These are phyloP conservation scores for Fusarium mexicanum DNA, from an alignment of 2,329 filamentous ascomycete genomes.

Conservation along the genomic window DNA sequence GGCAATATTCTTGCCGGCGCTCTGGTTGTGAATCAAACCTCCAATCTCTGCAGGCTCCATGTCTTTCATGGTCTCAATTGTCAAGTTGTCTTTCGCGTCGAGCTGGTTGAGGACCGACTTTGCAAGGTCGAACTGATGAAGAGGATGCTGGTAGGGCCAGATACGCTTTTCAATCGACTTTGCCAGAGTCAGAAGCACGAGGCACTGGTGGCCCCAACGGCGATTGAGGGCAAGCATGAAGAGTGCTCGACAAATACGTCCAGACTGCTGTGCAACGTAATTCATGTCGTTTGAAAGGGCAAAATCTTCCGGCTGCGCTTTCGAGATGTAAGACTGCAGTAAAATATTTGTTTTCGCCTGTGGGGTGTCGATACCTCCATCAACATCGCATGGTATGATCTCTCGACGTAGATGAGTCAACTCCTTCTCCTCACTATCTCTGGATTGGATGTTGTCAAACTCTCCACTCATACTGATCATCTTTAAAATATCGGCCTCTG, in stretches of 20 bases:
- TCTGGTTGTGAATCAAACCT: constrained; percentile 87
- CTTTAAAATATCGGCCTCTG: constrained; percentile 90
- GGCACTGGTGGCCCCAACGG: constrained; percentile 94
- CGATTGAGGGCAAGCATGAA: constrained; percentile 98
- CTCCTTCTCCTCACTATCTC: constrained; percentile 91
- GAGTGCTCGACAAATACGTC: constrained; percentile 90
- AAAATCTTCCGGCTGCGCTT: constrained; percentile 89
- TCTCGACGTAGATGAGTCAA: constrained; percentile 78
- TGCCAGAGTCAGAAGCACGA: constrained; percentile 88
- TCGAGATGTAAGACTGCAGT: constrained; percentile 92
- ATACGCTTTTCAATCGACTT: constrained; percentile 97
- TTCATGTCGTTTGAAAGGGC: constrained; percentile 90
- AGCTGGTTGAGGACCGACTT: constrained; percentile 84
- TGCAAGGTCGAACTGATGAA: constrained; percentile 93
- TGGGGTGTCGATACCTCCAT: constrained; percentile 73
- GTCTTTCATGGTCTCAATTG: constrained; percentile 85
- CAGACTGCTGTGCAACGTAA: constrained; percentile 95
- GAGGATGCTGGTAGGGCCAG: constrained; percentile 94
- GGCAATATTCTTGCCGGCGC: constrained; percentile 83
- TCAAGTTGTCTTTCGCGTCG: constrained; percentile 79
- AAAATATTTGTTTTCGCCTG: constrained; percentile 97
- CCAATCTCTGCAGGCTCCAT: constrained; percentile 96
- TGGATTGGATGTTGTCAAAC: constrained; percentile 94
- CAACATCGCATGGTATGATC: constrained; percentile 79
- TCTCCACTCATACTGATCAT: constrained; percentile 99